These are phyloP conservation scores for Trypanosoma caninum DNA, from an alignment of 208 protist genomes.

Conservation along the genomic window DNA sequence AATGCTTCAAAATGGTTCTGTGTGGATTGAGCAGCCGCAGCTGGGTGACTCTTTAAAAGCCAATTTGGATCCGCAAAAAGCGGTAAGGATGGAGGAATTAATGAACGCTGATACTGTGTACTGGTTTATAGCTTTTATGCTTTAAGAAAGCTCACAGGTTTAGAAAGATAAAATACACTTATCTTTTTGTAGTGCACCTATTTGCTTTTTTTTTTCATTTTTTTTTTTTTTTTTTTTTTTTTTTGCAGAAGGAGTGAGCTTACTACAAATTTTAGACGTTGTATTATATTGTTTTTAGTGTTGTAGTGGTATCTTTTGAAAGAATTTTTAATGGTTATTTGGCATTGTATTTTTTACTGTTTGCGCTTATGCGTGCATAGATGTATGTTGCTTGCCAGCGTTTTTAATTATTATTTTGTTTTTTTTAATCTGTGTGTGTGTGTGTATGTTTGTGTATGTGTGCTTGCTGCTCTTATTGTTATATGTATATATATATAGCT, in stretches of 20 bases:
- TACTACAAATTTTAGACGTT: no score
- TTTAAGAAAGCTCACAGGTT: neutral
- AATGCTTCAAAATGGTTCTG: constrained; percentile 74
- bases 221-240: neutral
- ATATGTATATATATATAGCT: no score
- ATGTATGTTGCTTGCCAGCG: no score
- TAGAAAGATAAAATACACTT: neutral
- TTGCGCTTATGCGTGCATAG: neutral
- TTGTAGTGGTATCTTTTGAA: no score
- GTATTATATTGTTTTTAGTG: no score
- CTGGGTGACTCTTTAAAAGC: neutral
- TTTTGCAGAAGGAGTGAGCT: neutral
- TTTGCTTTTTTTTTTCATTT: neutral
- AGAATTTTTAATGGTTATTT: no score
- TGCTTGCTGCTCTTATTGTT: neutral
- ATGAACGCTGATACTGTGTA: constrained; percentile 17
- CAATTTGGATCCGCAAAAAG: neutral
- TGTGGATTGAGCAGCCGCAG: constrained; percentile 63
- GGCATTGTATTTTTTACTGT: no score
- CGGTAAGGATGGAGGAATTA: neutral
- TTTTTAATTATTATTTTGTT: constrained; percentile 4
- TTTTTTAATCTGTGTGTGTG: constrained; percentile 9
- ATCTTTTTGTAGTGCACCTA: no score
- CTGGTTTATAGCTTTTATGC: constrained; percentile 22
- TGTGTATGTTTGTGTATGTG: neutral